phyloP scores from a whole-genome alignment of 2,329 filamentous ascomycete species.

The Fusarium sp. region DNA sequence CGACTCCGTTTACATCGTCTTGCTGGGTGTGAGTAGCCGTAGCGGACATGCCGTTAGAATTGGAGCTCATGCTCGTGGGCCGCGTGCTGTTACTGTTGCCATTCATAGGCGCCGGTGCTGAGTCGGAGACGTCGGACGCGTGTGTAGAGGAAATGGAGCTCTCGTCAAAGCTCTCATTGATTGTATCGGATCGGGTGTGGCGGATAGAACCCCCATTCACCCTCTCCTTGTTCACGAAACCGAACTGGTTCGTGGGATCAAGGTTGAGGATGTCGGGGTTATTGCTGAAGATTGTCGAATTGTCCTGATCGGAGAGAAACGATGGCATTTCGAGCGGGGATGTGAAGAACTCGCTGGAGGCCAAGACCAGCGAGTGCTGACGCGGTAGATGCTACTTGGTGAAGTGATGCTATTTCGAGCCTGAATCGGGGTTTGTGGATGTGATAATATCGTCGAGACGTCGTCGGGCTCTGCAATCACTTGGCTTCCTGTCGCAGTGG shows the following conservation, averaged over 20 bases:
- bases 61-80: slow-evolving; percentile 68
- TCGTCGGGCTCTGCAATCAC: slow-evolving; percentile 17
- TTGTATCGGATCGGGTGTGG: slow-evolving; percentile 58
- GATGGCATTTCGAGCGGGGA: slow-evolving; percentile 63
- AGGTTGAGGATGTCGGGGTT: slow-evolving; percentile 59
- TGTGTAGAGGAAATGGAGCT: slow-evolving; percentile 65
- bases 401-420: slow-evolving; percentile 41
- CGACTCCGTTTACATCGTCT: slow-evolving; percentile 38
- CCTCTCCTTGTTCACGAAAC: slow-evolving; percentile 50
- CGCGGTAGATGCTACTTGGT: slow-evolving; percentile 40
- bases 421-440: slow-evolving; percentile 27
- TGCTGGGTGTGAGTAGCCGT: slow-evolving; percentile 49
- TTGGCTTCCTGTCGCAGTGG: slow-evolving; percentile 12
- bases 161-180: slow-evolving; percentile 66
- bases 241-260: slow-evolving; percentile 55
- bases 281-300: slow-evolving; percentile 56
- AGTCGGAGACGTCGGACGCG: slow-evolving; percentile 64
- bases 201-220: slow-evolving; percentile 53
- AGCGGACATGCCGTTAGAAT: slow-evolving; percentile 66
- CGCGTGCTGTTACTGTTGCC: slow-evolving; percentile 55
- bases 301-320: slow-evolving; percentile 62
- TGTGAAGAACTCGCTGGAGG: slow-evolving; percentile 38
- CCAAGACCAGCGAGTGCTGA: slow-evolving; percentile 42
- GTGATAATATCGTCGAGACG: slow-evolving; percentile 22
- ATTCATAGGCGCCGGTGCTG: slow-evolving; percentile 57